Percentiles rank a stretch among this genome's conserved stretches.
These are phyloP conservation scores for Acacia crassicarpa DNA, from an alignment of 306 rosid species.

Conservation along the genomic window DNA sequence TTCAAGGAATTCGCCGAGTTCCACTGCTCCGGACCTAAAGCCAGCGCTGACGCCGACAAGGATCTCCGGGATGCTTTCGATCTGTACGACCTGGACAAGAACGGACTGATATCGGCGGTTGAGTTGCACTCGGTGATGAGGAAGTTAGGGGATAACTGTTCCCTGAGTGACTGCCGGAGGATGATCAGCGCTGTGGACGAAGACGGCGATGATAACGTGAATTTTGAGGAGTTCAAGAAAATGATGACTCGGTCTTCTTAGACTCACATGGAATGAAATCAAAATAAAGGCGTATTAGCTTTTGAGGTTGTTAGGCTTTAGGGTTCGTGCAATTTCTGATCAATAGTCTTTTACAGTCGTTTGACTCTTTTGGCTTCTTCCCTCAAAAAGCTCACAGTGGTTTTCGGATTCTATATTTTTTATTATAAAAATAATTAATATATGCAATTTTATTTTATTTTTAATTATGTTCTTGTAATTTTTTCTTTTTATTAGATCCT, in stretches of 20 bases:
- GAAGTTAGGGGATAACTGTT: conserved; percentile 59
- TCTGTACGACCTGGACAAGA: conserved; percentile 61
- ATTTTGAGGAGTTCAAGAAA: conserved; percentile 75
- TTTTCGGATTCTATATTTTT: too few species aligned
- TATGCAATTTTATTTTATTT: too few species aligned
- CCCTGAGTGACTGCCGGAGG: conserved; percentile 47
- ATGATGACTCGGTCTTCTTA: conserved; percentile 48
- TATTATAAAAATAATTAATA: too few species aligned
- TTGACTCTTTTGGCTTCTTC: too few species aligned
- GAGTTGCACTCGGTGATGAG: conserved; percentile 60
- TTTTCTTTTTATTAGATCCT: too few species aligned
- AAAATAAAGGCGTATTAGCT: background rate
- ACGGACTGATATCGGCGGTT: conserved; percentile 57
- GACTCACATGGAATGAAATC: background rate
- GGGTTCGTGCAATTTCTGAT: too few species aligned
- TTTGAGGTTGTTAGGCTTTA: background rate
- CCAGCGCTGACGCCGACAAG: background rate
- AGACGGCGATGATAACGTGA: conserved; percentile 70
- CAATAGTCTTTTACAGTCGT: too few species aligned
- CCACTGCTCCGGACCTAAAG: background rate
- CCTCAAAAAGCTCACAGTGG: too few species aligned
- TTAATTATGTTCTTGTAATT: too few species aligned
- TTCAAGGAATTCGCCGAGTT: background rate
- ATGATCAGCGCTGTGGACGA: conserved; percentile 65
- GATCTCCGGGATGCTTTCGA: conserved; percentile 69